Percentiles rank a stretch among this genome's conserved stretches.
These are phyloP conservation scores for Corylus avellana DNA, from an alignment of 306 rosid genomes.

Conservation along the genomic window DNA sequence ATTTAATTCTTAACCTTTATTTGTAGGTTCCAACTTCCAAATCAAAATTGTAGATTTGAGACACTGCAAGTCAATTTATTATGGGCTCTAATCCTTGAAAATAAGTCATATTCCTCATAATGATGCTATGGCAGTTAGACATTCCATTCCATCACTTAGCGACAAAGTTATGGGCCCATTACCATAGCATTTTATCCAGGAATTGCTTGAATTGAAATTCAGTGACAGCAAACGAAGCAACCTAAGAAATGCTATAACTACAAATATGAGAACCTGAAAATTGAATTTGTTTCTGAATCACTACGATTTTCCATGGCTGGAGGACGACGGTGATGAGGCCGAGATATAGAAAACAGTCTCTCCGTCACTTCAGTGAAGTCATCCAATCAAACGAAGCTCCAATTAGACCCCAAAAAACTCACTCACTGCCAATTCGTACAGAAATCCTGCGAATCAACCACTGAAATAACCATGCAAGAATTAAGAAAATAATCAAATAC, in stretches of 20 bases:
- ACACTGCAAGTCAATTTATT: neutral
- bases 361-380: neutral
- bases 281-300: conserved; percentile 51
- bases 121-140: neutral
- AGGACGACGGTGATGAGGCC: neutral
- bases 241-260: neutral
- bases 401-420: conserved; percentile 11
- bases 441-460: neutral
- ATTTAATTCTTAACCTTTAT: neutral
- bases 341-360: conserved; percentile 9
- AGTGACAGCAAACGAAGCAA: conserved; percentile 1
- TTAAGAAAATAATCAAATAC: neutral
- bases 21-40: neutral
- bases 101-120: neutral
- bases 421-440: neutral
- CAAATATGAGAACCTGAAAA: conserved; percentile 49
- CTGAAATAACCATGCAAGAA: neutral
- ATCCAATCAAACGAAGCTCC: conserved; percentile 23
- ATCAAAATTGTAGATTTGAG: too few relatives aligned
- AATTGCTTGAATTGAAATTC: neutral
- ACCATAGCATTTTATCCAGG: neutral
- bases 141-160: too few relatives aligned
- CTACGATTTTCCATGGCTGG: conserved; percentile 61
- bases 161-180: too few relatives aligned
- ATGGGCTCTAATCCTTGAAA: neutral